A percentile compares a stretch with the other conserved stretches of the same genome.
Conservation (phyloP, 2,329 filamentous ascomycete species). For the Gremmenia infestans region DNA sequence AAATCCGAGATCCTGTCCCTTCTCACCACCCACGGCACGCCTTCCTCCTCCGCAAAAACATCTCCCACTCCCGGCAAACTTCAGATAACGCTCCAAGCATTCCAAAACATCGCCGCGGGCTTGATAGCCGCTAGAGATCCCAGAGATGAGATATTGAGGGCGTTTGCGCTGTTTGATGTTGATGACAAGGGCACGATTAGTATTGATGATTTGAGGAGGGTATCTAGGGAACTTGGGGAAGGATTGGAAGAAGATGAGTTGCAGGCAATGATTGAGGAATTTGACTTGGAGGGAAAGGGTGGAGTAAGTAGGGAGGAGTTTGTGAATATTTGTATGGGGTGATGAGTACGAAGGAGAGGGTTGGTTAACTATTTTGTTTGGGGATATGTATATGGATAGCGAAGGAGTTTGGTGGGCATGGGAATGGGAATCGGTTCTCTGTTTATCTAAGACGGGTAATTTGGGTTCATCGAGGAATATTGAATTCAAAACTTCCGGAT, state of each 20-base stretch:
- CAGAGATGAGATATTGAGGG: conserved; percentile 82
- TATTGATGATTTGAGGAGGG: conserved; percentile 78
- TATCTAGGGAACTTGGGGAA: conserved; percentile 88
- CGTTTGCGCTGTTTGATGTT: conserved; percentile 89
- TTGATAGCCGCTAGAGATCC: conserved; percentile 81
- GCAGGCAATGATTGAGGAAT: conserved; percentile 94
- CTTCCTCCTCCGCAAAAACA: conserved; percentile 45
- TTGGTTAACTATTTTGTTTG: neutral
- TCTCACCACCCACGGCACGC: conserved; percentile 70
- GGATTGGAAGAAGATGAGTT: conserved; percentile 90
- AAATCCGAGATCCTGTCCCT: conserved; percentile 80
- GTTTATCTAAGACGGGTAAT: too few species aligned
- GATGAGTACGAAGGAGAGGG: conserved; percentile 8
- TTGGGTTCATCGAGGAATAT: neutral
- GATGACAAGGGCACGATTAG: conserved; percentile 90
- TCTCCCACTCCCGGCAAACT: conserved; percentile 53
- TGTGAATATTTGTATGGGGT: conserved; percentile 34
- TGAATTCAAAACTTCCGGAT: too few species aligned
- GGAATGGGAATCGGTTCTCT: neutral
- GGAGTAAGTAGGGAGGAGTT: conserved; percentile 68
- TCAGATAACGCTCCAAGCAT: conserved; percentile 66
- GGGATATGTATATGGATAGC: conserved; percentile 1
- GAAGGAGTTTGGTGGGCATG: conserved; percentile 9
- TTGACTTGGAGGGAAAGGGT: conserved; percentile 90
- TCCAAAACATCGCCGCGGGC: conserved; percentile 72